Evolutionary conservation across 2,329 filamentous ascomycete genomes (phyloP).

Genomic region (Monosporascus sp.): DNA sequence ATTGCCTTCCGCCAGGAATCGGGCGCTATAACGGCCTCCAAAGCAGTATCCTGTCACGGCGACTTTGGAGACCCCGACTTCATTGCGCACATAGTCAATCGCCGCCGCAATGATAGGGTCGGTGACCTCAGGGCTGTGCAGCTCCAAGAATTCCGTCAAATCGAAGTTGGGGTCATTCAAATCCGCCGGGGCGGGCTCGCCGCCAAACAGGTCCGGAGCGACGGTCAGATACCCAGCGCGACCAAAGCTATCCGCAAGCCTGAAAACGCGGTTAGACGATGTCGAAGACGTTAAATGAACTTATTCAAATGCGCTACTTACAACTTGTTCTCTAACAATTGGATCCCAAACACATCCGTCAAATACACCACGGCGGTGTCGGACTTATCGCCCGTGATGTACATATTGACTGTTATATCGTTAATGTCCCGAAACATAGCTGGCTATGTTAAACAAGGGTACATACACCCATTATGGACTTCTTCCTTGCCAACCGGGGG

Average conservation of each 20-base stretch:
- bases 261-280: constrained; percentile 1
- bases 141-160: constrained; percentile 22
- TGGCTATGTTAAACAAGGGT: background rate
- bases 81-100: constrained; percentile 39
- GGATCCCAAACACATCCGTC: constrained; percentile 29
- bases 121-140: constrained; percentile 34
- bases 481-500: constrained; percentile 23
- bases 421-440: constrained; percentile 3
- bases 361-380: constrained; percentile 26
- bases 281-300: background rate
- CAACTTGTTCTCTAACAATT: constrained; percentile 26
- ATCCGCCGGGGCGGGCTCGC: constrained; percentile 25
- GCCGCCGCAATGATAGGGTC: constrained; percentile 42
- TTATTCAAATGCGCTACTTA: constrained; percentile 1
- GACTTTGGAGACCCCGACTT: constrained; percentile 47
- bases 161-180: constrained; percentile 23
- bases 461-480: constrained; percentile 22
- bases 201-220: constrained; percentile 29
- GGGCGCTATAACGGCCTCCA: constrained; percentile 52
- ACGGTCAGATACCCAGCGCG: constrained; percentile 30
- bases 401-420: constrained; percentile 23
- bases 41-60: constrained; percentile 61
- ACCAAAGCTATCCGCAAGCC: constrained; percentile 31
- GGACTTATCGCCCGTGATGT: constrained; percentile 23
- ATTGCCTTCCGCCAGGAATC: constrained; percentile 46